Percentiles rank a stretch among this genome's conserved stretches.
Conservation (phyloP, 208 protist genomes). For the Crithidia sp. region DNA sequence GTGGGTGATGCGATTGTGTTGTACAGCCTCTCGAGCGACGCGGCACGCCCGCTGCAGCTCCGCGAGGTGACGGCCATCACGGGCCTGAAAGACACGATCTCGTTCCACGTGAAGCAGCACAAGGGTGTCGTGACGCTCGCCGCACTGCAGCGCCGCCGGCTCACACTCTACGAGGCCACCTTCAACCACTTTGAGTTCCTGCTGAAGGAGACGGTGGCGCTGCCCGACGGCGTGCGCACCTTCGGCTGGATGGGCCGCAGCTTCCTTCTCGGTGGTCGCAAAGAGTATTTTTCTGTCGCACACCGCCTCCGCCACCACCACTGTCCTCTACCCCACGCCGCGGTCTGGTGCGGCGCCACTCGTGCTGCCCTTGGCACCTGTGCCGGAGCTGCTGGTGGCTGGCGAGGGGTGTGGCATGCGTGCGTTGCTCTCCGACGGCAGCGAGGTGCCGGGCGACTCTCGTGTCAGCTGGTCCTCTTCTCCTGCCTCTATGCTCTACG, state of each 20-base stretch:
- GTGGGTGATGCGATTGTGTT: conserved; percentile 24
- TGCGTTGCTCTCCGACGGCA: conserved; percentile 62
- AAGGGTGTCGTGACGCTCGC: conserved; percentile 49
- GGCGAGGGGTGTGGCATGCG: conserved; percentile 48
- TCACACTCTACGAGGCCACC: conserved; percentile 59
- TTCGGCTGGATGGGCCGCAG: conserved; percentile 62
- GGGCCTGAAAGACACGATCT: conserved; percentile 46
- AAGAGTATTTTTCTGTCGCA: conserved; percentile 48
- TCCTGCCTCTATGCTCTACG: conserved; percentile 41
- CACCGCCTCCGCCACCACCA: conserved; percentile 20
- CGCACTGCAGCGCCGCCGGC: conserved; percentile 55
- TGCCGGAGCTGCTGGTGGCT: conserved; percentile 64
- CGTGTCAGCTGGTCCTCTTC: conserved; percentile 21
- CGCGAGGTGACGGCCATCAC: conserved; percentile 18
- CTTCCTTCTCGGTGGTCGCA: conserved; percentile 58
- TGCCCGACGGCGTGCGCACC: conserved; percentile 57
- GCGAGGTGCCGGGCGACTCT: conserved; percentile 46
- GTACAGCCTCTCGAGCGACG: conserved; percentile 15
- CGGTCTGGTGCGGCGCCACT: conserved; percentile 44
- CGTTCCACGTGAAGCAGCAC: conserved; percentile 56
- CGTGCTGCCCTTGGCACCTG: conserved; percentile 63
- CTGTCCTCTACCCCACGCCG: conserved; percentile 34
- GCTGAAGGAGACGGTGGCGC: conserved; percentile 34
- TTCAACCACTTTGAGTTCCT: conserved; percentile 25
- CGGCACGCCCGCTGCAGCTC: conserved; percentile 3